Evolutionary conservation across 768 basidiomycete genomes (phyloP).

Genomic region (Porphyrellus cyaneotinctus): DNA sequence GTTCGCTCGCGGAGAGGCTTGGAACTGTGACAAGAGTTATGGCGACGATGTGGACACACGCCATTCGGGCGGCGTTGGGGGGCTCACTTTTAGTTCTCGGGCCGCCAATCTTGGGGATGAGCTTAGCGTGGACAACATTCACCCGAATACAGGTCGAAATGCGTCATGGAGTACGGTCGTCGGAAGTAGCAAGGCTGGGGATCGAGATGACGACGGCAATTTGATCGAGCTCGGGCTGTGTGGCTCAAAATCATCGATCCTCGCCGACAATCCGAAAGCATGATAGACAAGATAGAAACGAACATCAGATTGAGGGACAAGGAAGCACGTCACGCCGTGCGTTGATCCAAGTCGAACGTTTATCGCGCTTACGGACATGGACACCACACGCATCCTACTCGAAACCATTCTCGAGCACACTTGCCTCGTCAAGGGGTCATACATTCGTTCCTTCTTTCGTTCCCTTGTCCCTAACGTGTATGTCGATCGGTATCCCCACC

Average conservation of each 20-base stretch:
- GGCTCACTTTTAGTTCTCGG: slow-evolving; percentile 11
- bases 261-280: slow-evolving; percentile 1
- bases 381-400: background rate
- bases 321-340: background rate
- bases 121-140: background rate
- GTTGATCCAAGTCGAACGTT: background rate
- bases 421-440: slow-evolving; percentile 1
- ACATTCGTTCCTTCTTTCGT: background rate
- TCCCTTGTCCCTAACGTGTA: background rate
- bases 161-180: slow-evolving; percentile 13
- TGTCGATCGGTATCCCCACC: slow-evolving; percentile 1
- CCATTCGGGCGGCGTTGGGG: background rate
- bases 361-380: background rate
- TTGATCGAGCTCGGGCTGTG: slow-evolving; percentile 13
- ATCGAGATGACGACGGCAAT: background rate
- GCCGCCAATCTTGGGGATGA: background rate
- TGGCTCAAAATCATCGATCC: slow-evolving; percentile 1
- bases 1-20: slow-evolving; percentile 20
- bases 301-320: background rate
- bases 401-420: background rate
- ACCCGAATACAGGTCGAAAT: background rate
- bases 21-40: slow-evolving; percentile 1
- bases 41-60: background rate
- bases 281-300: background rate
- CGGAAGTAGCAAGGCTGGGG: background rate